Base-by-base conservation (phyloP, 2,329 filamentous ascomycete genomes). In the Blumeria graminis region DNA sequence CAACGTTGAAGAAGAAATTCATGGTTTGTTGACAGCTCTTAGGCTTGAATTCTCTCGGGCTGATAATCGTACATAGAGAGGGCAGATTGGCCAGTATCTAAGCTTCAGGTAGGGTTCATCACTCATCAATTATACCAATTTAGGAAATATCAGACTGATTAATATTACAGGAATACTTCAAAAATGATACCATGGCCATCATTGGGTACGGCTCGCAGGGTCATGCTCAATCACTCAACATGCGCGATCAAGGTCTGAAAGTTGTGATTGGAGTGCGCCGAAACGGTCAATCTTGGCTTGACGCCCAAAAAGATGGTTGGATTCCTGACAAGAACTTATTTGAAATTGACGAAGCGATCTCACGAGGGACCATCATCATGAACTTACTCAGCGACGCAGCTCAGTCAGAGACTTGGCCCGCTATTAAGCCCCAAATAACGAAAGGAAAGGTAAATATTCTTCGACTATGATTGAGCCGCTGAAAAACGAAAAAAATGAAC, bases 221-320 rank as follows among this genome's bases (percentile, higher is more conserved):
- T 67, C 92, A 98, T 79, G 92, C 92, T 65, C 92, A 98, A 77
- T 93, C 92, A 71, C 86, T 98, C 62, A 98, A 98, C 81, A 85
- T 98, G 71, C 90, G 92, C 74, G 92, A 98, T 81, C 95, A 98
- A 76, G 92, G 92, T 71, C 80, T 98, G 65, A 96, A 96, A 72
- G 92, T 98, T 74, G 95, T 98, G 69, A 79, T 98, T 67, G 92
- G 92, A 78, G 92, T 98, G 69, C 86, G 92, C 69, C 96, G 96
- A 84, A 84, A 92, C 73, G 92, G 92, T 70, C 81, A 89, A 70
- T 96, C 92, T 65, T 98, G 92, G 92, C 88, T 94, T 75, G 92
- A 98, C 72, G 92, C 92, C 66, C 72, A 86, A 68, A 82, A 94
- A 74, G 92, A 98, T 73, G 92, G 92, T 74, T 98, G 92, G 92